Evolutionary conservation across 2,329 filamentous ascomycete genomes (phyloP), one percentile per base, ranked within the genome.

Genomic region (Tolypocladium inflatum): DNA sequence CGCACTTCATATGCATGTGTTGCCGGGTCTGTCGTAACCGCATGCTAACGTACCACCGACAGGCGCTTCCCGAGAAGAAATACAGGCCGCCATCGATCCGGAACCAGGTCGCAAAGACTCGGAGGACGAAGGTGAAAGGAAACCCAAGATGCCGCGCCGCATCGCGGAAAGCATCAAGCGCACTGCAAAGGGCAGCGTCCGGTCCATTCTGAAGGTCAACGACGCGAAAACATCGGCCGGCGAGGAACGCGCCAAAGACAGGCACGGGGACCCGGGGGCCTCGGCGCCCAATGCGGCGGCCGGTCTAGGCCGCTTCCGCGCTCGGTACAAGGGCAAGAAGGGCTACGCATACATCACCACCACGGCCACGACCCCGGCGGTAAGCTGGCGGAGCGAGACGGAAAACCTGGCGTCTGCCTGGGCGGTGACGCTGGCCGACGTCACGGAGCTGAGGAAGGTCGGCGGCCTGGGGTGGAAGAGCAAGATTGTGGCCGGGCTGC

Each of bases 391-490:
- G 54, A 75, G 86, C 2, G 82, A 84, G 23, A 67, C 74, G 58
- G 75, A 78, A n/a, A 73, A 78, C 26, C 62, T 84, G 6, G 80
- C 85, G 26, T 84, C 88, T 0, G 70, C 82, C 0, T 94, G 89
- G 81, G 85, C 80, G 6, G 76, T 93, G 1, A 79, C 88, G 0
- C 80, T 94, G 1, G 79, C 78, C 0, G 87, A 92, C 19, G 87
- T 94, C 43, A 74, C 63, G 1, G 89, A 91, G 69, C 67, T 94
- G 55, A 87, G 85, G 70, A 94, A 95, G 73, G 76, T 91, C 2
- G 90, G 90, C 8, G 90, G 90, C 0, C 77, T 91, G 45, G 89
- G 89, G 0, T 94, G 89, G 90, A 94, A 94, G 72, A 84, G 85
- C 1, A 93, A 90, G 75, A 73, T 93, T 55, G 80, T 93, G 2